Percentiles rank a stretch among this genome's conserved stretches.
Conservation (phyloP, 768 basidiomycete genomes). For the Lanmaoa pseudosensibilis region DNA sequence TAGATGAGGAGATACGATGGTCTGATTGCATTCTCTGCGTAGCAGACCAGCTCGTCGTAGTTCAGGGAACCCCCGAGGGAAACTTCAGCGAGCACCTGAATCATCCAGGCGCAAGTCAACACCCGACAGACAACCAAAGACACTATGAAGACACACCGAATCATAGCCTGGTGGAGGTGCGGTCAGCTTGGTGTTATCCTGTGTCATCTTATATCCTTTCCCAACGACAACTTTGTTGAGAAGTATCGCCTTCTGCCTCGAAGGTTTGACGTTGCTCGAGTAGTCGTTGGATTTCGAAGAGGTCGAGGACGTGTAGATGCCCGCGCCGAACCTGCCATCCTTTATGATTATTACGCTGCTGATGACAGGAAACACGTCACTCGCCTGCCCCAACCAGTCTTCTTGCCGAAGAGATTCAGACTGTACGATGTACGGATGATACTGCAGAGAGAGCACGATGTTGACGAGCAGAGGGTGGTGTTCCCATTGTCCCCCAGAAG, state of each 20-base stretch:
- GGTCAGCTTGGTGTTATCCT: conserved; percentile 54
- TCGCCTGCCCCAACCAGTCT: conserved; percentile 71
- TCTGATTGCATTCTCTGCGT: conserved; percentile 67
- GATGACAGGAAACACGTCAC: conserved; percentile 5
- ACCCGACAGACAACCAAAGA: neutral
- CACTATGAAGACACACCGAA: conserved; percentile 46
- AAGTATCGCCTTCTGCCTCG: conserved; percentile 61
- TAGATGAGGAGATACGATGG: conserved; percentile 74
- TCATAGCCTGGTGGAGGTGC: conserved; percentile 64
- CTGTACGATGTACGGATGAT: conserved; percentile 68
- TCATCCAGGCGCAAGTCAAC: neutral
- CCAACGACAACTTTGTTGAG: conserved; percentile 75
- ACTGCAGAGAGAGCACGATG: conserved; percentile 60
- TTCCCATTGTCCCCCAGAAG: conserved; percentile 63
- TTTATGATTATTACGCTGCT: conserved; percentile 4
- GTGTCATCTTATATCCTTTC: conserved; percentile 63
- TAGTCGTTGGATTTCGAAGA: conserved; percentile 83
- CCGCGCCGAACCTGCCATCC: conserved; percentile 57
- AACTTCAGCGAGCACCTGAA: conserved; percentile 64
- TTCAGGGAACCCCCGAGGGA: conserved; percentile 59
- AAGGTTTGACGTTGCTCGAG: conserved; percentile 56
- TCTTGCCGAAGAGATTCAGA: conserved; percentile 61
- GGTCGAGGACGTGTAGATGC: conserved; percentile 74
- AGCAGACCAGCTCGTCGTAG: conserved; percentile 72
- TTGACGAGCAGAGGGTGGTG: conserved; percentile 48